phyloP scores from a whole-genome alignment of 73 alveolate genomes.

The Breviolum minutum region DNA sequence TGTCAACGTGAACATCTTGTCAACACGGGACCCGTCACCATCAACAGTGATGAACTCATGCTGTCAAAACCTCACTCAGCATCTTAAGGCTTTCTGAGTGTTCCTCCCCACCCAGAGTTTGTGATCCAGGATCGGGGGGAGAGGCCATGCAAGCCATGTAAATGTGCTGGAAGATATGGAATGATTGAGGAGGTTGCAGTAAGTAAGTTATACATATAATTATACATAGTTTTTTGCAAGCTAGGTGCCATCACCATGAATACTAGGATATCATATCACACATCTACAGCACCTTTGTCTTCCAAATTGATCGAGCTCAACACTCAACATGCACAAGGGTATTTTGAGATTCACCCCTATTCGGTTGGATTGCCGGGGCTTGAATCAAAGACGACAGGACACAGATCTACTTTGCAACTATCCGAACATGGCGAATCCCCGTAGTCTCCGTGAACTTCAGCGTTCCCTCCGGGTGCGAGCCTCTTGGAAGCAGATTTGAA shows the following conservation, averaged over 20 bases:
- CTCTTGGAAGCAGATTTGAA: not conserved
- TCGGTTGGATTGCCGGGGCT: not conserved
- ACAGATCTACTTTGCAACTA: conserved; percentile 47
- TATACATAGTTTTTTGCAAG: no score
- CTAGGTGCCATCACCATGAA: no score
- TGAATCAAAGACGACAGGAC: not conserved
- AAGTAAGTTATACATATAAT: no score
- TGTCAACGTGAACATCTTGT: not conserved
- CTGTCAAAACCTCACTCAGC: no score
- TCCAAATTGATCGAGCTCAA: not conserved
- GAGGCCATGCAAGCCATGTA: not conserved
- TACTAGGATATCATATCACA: no score
- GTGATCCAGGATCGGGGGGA: not conserved
- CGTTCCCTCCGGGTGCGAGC: conserved; percentile 3
- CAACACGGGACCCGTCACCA: no score
- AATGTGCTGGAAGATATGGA: not conserved
- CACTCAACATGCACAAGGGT: not conserved
- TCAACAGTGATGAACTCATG: no score
- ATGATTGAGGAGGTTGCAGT: no score
- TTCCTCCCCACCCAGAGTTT: conserved; percentile 31
- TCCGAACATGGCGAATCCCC: conserved; percentile 63
- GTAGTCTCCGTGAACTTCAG: not conserved
- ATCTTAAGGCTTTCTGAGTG: conserved; percentile 12
- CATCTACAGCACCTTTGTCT: no score
- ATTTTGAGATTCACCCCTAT: not conserved